These are phyloP conservation scores for Chamaecyparis obtusa DNA, from an alignment of 75 land plant genomes.

Conservation along the genomic window DNA sequence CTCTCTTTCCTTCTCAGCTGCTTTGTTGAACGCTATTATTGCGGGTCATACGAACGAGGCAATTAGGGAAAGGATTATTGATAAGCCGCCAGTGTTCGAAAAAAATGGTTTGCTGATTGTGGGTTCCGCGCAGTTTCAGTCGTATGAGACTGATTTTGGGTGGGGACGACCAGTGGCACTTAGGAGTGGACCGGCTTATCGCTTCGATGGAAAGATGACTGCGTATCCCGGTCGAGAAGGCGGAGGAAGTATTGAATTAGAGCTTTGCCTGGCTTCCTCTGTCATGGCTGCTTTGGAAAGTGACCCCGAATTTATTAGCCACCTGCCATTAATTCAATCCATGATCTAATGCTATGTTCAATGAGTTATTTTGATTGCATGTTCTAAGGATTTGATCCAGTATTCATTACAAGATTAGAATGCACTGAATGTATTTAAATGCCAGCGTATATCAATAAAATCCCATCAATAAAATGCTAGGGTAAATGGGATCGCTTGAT, in stretches of 20 bases:
- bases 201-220: constrained; percentile 44
- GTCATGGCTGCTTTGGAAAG: constrained; percentile 31
- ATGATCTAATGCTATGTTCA: too few species aligned
- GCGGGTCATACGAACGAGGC: not conserved
- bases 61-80: not conserved
- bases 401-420: too few species aligned
- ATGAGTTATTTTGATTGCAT: too few species aligned
- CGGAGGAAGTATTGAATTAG: constrained; percentile 38
- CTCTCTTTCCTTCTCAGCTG: constrained; percentile 15
- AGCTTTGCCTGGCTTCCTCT: constrained; percentile 31
- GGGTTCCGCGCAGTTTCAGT: constrained; percentile 58
- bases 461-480: too few species aligned
- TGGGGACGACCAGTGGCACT: constrained; percentile 42
- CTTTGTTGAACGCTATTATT: constrained; percentile 13
- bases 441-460: too few species aligned
- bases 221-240: constrained; percentile 49
- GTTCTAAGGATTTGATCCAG: too few species aligned
- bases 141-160: constrained; percentile 64
- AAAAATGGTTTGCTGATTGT: constrained; percentile 21
- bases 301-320: constrained; percentile 27
- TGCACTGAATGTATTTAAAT: too few species aligned
- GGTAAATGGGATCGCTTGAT: too few species aligned
- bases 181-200: constrained; percentile 34
- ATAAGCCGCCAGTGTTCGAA: not conserved
- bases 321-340: too few species aligned